Conservation (phyloP, 345 rosid genomes). For the Boechera divaricarpa region DNA sequence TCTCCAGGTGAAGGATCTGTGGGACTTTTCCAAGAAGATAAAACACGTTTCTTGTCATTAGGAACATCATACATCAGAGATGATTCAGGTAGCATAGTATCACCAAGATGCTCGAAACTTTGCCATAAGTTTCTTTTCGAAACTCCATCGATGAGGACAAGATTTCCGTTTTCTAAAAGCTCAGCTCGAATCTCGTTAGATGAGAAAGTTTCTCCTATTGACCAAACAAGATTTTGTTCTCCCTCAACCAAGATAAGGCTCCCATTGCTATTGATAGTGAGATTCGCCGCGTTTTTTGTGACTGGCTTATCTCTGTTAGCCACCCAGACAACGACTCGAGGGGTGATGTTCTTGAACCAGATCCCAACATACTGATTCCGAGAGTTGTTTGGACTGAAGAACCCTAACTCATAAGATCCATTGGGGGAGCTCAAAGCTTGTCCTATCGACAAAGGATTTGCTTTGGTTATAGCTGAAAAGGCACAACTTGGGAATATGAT, state of each 20-base stretch:
- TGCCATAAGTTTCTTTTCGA: conserved; percentile 32
- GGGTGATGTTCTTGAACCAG: conserved; percentile 52
- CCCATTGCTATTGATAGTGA: conserved; percentile 42
- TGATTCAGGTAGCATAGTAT: conserved; percentile 40
- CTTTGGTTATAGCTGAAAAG: conserved; percentile 41
- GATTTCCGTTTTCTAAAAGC: conserved; percentile 42
- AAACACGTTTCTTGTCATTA: conserved; percentile 21
- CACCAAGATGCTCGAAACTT: conserved; percentile 47
- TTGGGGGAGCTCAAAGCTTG: conserved; percentile 41
- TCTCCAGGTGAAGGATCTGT: conserved; percentile 46
- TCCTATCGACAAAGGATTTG: conserved; percentile 38
- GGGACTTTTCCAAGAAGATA: conserved; percentile 39
- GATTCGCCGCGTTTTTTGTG: conserved; percentile 34
- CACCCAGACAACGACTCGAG: conserved; percentile 53
- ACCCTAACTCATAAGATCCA: conserved; percentile 48
- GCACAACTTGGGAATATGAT: conserved; percentile 26
- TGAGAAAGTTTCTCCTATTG: conserved; percentile 33
- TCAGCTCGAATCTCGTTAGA: conserved; percentile 37
- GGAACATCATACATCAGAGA: conserved; percentile 40
- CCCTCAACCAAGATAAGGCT: conserved; percentile 41
- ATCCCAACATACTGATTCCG: conserved; percentile 52
- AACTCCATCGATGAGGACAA: conserved; percentile 38
- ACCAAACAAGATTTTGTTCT: conserved; percentile 41
- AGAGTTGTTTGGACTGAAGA: conserved; percentile 44
- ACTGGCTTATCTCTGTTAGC: conserved; percentile 58